Conservation (phyloP, 73 alveolate species). For the Breviolum minutum region DNA sequence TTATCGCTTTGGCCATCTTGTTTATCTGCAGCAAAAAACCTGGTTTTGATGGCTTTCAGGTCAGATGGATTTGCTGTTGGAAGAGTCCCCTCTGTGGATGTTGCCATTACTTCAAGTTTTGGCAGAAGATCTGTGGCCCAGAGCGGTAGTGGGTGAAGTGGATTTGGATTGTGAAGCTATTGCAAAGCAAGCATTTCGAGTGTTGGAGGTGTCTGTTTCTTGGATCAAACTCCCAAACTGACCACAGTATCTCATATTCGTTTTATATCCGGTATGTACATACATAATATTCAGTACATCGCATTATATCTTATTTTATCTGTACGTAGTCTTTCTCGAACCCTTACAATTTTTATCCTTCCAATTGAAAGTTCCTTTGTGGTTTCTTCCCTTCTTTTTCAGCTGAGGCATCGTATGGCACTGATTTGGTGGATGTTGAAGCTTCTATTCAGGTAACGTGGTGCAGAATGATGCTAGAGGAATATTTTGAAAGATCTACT, state of each 20-base stretch:
- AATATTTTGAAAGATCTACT: no score
- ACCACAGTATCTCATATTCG: background rate
- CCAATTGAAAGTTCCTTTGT: background rate
- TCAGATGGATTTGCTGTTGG: constrained; percentile 1
- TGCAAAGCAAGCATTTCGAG: constrained; percentile 27
- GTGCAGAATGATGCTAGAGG: background rate
- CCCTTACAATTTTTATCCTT: no score
- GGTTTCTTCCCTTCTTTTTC: background rate
- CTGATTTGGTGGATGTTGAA: constrained; percentile 58
- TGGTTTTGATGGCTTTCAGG: no score
- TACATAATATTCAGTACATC: background rate
- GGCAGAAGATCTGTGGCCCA: constrained; percentile 85
- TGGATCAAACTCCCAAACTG: background rate
- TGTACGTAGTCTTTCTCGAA: background rate
- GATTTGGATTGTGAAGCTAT: constrained; percentile 71
- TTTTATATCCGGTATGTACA: no score
- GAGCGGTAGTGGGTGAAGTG: constrained; percentile 69
- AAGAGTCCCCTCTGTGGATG: constrained; percentile 26
- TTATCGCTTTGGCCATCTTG: background rate
- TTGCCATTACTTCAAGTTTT: constrained; percentile 61
- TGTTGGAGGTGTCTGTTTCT: constrained; percentile 7
- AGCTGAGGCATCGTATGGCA: background rate
- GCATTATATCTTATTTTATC: background rate
- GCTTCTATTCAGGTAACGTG: constrained; percentile 36
- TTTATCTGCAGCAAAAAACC: no score